Percentiles rank a stretch among this genome's conserved stretches.
Conservation (phyloP, 805 yeast genomes). For the Candida parachauliodes region DNA sequence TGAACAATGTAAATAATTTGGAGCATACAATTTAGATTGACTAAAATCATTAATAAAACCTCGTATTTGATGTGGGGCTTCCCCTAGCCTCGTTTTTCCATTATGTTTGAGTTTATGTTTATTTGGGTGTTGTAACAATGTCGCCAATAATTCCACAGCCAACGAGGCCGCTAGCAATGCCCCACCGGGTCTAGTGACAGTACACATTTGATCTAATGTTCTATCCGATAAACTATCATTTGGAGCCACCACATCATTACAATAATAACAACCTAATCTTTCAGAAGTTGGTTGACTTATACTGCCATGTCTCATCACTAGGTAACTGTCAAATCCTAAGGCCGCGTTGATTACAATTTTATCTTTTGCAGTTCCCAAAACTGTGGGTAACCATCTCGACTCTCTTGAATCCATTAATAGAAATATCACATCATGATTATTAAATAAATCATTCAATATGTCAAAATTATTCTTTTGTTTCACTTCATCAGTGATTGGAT, state of each 20-base stretch:
- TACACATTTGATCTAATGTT: slow-evolving; percentile 96
- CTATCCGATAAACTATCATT: slow-evolving; percentile 81
- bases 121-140: slow-evolving; percentile 64
- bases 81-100: slow-evolving; percentile 50
- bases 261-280: slow-evolving; percentile 87
- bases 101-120: slow-evolving; percentile 42
- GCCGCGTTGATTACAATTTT: slow-evolving; percentile 91
- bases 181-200: slow-evolving; percentile 96
- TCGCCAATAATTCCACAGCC: slow-evolving; percentile 79
- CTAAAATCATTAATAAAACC: slow-evolving; percentile 74
- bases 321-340: slow-evolving; percentile 86
- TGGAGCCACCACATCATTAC: slow-evolving; percentile 96
- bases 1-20: slow-evolving; percentile 74
- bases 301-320: slow-evolving; percentile 92
- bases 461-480: slow-evolving; percentile 50
- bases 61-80: slow-evolving; percentile 83
- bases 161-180: slow-evolving; percentile 83
- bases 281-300: slow-evolving; percentile 18
- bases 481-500: slow-evolving; percentile 60
- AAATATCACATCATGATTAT: slow-evolving; percentile 71
- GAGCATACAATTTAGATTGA: slow-evolving; percentile 63
- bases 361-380: slow-evolving; percentile 60
- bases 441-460: slow-evolving; percentile 48
- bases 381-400: slow-evolving; percentile 96
- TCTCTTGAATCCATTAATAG: slow-evolving; percentile 92